These are phyloP conservation scores for Thalassiosira profunda DNA, from an alignment of 108 stramenopile species.

Conservation along the genomic window DNA sequence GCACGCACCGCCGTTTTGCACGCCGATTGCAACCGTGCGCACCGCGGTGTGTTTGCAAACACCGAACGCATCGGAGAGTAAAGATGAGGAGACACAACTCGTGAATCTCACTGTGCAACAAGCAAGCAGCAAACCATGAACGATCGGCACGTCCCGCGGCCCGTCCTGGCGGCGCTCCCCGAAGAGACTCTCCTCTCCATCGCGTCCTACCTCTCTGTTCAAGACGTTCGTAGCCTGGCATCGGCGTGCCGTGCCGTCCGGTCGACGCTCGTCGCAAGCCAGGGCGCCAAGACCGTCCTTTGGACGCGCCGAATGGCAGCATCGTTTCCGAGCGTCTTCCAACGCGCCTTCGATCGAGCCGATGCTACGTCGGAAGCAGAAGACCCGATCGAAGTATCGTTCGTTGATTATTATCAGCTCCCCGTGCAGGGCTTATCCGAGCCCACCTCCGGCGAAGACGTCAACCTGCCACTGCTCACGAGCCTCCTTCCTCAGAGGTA, in stretches of 20 bases:
- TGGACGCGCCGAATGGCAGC: constrained; percentile 8
- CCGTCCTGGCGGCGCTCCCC: too few species aligned
- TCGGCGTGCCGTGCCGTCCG: not conserved
- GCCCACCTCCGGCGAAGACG: not conserved
- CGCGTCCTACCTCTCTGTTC: constrained; percentile 10
- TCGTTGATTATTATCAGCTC: not conserved
- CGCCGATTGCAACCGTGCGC: too few species aligned
- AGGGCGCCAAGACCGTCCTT: constrained; percentile 1
- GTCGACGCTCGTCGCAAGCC: not conserved
- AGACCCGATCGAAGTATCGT: not conserved
- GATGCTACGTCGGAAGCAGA: not conserved
- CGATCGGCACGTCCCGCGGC: too few species aligned
- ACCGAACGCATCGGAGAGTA: too few species aligned
- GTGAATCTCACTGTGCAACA: too few species aligned
- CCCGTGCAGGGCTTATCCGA: not conserved
- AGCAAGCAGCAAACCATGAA: too few species aligned
- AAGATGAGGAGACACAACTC: too few species aligned
- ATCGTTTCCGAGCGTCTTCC: constrained; percentile 10
- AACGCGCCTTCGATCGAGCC: not conserved
- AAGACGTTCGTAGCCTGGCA: constrained; percentile 3
- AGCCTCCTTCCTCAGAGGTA: constrained; percentile 10
- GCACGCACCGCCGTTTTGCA: too few species aligned
- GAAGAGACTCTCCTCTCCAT: constrained; percentile 19
- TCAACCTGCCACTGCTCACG: constrained; percentile 15
- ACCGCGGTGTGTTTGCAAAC: too few species aligned